Conservation (phyloP, 768 basidiomycete genomes). For the Pluteus cervinus region DNA sequence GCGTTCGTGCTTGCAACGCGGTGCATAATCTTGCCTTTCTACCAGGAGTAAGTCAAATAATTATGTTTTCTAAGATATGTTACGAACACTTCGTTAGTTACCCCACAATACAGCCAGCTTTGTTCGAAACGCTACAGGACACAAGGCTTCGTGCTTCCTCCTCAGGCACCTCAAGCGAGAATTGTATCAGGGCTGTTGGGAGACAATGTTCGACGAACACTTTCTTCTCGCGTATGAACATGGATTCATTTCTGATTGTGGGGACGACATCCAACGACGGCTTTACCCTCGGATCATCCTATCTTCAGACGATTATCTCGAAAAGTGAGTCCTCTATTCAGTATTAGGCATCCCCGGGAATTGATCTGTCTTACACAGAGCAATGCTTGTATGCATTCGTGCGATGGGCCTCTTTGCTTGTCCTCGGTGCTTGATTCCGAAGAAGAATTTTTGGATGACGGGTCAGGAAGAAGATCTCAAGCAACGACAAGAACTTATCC, state of each 20-base stretch:
- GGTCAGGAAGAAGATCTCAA: conserved; percentile 18
- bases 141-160: conserved; percentile 10
- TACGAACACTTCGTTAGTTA: conserved; percentile 13
- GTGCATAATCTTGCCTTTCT: conserved; percentile 37
- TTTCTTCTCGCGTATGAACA: conserved; percentile 20
- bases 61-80: background rate
- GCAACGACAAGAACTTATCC: conserved; percentile 5
- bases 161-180: conserved; percentile 26
- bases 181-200: conserved; percentile 23
- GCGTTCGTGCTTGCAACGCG: conserved; percentile 18
- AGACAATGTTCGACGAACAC: conserved; percentile 17
- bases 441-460: conserved; percentile 16
- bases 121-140: too few relatives aligned
- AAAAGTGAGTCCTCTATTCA: conserved; percentile 23
- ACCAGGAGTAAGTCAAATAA: conserved; percentile 19
- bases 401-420: conserved; percentile 19
- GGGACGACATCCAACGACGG: conserved; percentile 19
- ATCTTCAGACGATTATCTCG: conserved; percentile 30
- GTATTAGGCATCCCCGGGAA: background rate
- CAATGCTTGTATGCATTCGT: conserved; percentile 15
- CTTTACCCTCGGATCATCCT: conserved; percentile 26
- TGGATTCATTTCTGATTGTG: conserved; percentile 22
- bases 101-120: conserved; percentile 16
- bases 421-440: conserved; percentile 20
- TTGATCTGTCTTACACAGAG: too few relatives aligned